Evolutionary conservation across 176 grass and related monocot species (phyloP), one percentile per base, ranked within the genome.

Genomic region (Leersia perrieri): DNA sequence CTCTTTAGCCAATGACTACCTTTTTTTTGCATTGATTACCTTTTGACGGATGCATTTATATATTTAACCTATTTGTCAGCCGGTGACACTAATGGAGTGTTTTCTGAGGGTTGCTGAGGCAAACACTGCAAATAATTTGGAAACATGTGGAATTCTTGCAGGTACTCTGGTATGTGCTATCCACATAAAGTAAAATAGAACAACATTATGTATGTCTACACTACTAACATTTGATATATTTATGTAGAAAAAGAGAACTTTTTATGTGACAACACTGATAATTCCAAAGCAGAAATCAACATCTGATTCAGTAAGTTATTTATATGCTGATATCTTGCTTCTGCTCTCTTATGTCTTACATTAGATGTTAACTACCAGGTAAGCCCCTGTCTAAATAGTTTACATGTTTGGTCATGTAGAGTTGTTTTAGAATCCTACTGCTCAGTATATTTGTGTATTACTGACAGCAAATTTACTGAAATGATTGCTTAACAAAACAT

Each of bases 91-190:
- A 90, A 91, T 98, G 95, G 92, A 98, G 82, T 89, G 80, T 70
- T 98, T 98, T 86, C 72, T 98, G 84, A 91, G 90, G 82, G 86
- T 98, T 73, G 90, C 95, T 33, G 92, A 95, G 74, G 72, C 82
- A 78, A 98, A 98, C 75, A 98, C 95, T 63, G 61, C 75, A 66
- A 98, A 82, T 64, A 98, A 98, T 94, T 89, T 98, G 76, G 95
- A 98, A 90, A 98, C 95, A 29, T 98, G 95, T 86, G 95, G 95
- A 41, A 88, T 98, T 93, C 95, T 98, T 73, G 95, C 92, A 68
- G 95, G 95, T 88, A 88, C 64, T 27, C 84, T 98, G 86, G 95
- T 98, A 88, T 55, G 90, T 22, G 18, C 18, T 53, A 53, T 86
- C 34, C 53, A 12, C 25, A 63, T 14, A 16, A 47, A 71, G 49